Base-by-base conservation (phyloP, 148 eudicot species). In the Chenopodium suecicum region DNA sequence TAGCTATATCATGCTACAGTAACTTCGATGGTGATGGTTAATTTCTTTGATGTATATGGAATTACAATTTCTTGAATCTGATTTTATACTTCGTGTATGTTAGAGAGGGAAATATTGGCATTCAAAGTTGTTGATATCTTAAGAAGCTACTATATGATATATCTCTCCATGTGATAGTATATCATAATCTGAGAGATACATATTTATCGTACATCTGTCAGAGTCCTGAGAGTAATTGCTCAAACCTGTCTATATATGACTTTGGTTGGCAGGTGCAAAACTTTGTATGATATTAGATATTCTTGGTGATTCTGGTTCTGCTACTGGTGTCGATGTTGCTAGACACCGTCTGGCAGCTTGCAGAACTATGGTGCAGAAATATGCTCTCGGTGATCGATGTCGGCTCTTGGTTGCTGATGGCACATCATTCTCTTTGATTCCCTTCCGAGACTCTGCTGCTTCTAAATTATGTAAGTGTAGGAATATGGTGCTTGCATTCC, bases 341-440 rank as follows among this genome's bases (percentile, higher is more conserved):
- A 91, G 90, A 75, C 99, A 97, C 85, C 92, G 98, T 65, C 88
- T 97, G 73, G 99, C 98, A 60, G 99, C 99, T 82, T 90, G 98
- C 85, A 85, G 98, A 84, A 96, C 98, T 70, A 86, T 96, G 90
- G 79, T 96, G 80, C 98, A 87, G 56, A 96, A 96, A 79, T 96
- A 96, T 73, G 85, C 83, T 83, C 82, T 92, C 69, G 93, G 94
- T 34, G 92, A 92, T 84, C 94, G 72, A 72, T 94, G 98, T 67
- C 94, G 99, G 74, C 98, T 94, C 78, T 94, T 97, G 89, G 99
- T 92, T 88, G 97, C 99, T 64, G 97, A 97, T 81, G 99, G 99
- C 82, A 85, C 93, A 58, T 82, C 86, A 46, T 97, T 97, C 81
- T 89, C 94, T 84, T 81, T 94, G 71, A 54, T 77, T 72, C 97